Base-by-base conservation (phyloP, 1,284 basidiomycete species). In the Marasmius fiardii region DNA sequence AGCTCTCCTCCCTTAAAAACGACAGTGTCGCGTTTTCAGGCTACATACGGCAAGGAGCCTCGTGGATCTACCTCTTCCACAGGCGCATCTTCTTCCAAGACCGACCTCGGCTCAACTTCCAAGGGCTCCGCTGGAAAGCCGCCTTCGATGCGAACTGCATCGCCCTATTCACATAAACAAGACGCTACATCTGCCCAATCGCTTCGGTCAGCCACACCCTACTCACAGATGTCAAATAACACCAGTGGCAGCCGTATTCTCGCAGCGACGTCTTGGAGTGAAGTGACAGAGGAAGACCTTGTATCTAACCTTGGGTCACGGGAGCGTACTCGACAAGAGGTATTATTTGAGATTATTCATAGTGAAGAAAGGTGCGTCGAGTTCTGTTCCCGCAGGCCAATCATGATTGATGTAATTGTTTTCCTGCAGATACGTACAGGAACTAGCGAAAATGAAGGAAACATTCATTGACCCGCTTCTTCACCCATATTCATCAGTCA, bases 341-440 rank as follows among this genome's bases (percentile, higher is more conserved):
- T 98, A 2, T 72, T 99, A 33, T 98, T 95, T 82, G 96, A 99
- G 75, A 98, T 99, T 63, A 95, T 99, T 47, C 91, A 92, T 39
- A 95, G 92, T 64, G 96, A 98, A 73, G 95, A 98, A 70, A 83
- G 95, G 91, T 94, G 66, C 65, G 80, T 80, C 28, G 35, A 50
- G 39, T 37, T 23, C 28, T 56, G 43, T 21, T 51, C 44, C 44
- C 53, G 47, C 7, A 37, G 52, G 45, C 31, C 33, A 28, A 52
- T 21, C 28, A 52, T 48, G 34, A 48, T 55, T 39, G 33, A 58
- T 59, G 58, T 55, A 59, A 61, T 64, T 55, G 57, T 59, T 37
- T 53, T 21, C 43, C n/a, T 55, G n/a, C 68, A 95, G 95, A 82
- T 98, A 98, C 68, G 93, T 98, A 26, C 81, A 81, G 61, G 95